Evolutionary conservation across 306 rosid species (phyloP), one percentile per base, ranked within the genome.

Genomic region (Spatholobus suberectus): DNA sequence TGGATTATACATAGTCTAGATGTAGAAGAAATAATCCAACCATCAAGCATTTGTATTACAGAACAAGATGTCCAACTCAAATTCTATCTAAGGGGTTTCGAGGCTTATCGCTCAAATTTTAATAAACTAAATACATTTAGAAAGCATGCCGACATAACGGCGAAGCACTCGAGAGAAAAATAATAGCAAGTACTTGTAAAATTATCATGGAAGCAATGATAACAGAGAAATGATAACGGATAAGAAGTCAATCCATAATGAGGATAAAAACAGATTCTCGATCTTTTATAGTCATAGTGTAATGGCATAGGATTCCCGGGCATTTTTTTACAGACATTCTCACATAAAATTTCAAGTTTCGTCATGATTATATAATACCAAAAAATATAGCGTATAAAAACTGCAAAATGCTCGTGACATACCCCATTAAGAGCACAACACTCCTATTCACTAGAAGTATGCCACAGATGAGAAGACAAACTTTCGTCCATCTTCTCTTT

Each of bases 211-310:
- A 86, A 69, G 89, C 86, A 88, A 91, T 89, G 88, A 91, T 91
- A 76, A 70, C 86, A 57, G 8, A 76, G 88, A 81, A 80, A 85
- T 85, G 87, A 80, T 85, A 51, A 72, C 88, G 32, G 40, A 40
- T 66, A 70, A 83, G 91, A 91, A 90, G 92, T 93, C 97, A 91
- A 89, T 70, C 65, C 81, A 79, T 68, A 85, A 89, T 92, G 85
- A 89, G 71, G 81, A 86, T 82, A 83, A 79, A 75, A 75, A 71
- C 70, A 86, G 67, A 87, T 87, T 84, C 88, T 84, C 82, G 35
- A 88, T 92, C 89, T 85, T 46, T 59, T 70, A 75, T 58, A 35
- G 61, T 41, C 83, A 52, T 41, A 27, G 58, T 76, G 79, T 62
- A 75, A 62, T 59, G 88, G 80, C 94, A 93, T 91, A 67, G 94